Conservation (phyloP, 495 filamentous ascomycete species). For the Aspergillus cristatus region DNA sequence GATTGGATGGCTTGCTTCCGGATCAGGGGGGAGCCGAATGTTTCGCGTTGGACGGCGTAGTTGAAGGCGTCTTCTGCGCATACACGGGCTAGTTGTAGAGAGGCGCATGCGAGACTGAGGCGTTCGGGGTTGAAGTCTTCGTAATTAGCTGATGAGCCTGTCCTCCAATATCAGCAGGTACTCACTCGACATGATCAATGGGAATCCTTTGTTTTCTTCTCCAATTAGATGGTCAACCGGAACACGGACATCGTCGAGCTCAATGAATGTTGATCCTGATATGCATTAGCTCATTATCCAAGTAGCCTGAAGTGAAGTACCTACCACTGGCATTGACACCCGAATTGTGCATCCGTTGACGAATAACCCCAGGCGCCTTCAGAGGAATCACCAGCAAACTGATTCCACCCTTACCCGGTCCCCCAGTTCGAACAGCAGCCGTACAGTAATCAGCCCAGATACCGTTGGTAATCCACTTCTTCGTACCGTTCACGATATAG, state of each 20-base stretch:
- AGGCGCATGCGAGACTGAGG: slow-evolving; percentile 30
- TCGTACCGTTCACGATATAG: slow-evolving; percentile 46
- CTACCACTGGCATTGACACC: slow-evolving; percentile 38
- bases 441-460: slow-evolving; percentile 47
- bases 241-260: slow-evolving; percentile 38
- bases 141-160: background rate
- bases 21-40: slow-evolving; percentile 40
- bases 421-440: slow-evolving; percentile 46
- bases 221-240: slow-evolving; percentile 35
- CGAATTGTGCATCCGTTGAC: slow-evolving; percentile 74
- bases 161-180: background rate
- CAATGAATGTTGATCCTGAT: slow-evolving; percentile 38
- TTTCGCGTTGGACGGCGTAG: slow-evolving; percentile 39
- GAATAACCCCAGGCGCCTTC: slow-evolving; percentile 37
- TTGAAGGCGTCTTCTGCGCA: slow-evolving; percentile 41
- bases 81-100: slow-evolving; percentile 35
- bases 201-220: slow-evolving; percentile 40
- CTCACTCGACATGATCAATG: slow-evolving; percentile 41
- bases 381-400: slow-evolving; percentile 45
- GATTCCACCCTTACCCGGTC: slow-evolving; percentile 36
- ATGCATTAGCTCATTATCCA: background rate
- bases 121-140: slow-evolving; percentile 42
- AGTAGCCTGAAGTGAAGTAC: slow-evolving; percentile 27
- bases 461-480: slow-evolving; percentile 52
- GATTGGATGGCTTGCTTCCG: slow-evolving; percentile 36